Conservation (phyloP, 176 grass and related monocot species). For the Echinochloa phyllopogon region DNA sequence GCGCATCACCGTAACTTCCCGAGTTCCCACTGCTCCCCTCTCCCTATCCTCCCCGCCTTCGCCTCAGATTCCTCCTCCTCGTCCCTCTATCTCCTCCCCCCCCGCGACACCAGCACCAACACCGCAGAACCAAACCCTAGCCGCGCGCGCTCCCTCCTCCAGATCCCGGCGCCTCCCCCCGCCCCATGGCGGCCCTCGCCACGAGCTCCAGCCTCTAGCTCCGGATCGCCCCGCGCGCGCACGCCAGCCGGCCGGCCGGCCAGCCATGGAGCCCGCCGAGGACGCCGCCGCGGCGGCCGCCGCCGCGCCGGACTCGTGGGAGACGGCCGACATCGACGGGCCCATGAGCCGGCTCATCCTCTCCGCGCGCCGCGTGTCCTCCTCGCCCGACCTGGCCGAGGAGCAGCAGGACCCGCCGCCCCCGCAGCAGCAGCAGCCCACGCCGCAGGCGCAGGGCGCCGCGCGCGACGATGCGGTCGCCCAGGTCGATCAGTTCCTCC, state of each 20-base stretch:
- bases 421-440: not conserved
- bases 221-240: not conserved
- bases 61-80: constrained; percentile 28
- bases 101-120: not conserved
- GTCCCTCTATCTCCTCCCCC: not conserved
- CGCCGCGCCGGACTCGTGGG: constrained; percentile 82
- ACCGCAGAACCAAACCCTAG: constrained; percentile 40
- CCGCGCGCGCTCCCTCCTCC: not conserved
- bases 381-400: constrained; percentile 51
- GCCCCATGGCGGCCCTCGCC: constrained; percentile 14
- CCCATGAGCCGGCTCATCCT: constrained; percentile 74
- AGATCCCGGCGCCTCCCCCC: constrained; percentile 2
- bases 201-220: not conserved
- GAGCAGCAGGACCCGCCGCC: not conserved
- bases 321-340: constrained; percentile 87
- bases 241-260: too few relatives aligned
- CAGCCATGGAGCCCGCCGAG: constrained; percentile 39
- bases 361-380: constrained; percentile 45
- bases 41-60: constrained; percentile 13
- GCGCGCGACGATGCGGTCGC: constrained; percentile 41
- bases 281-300: constrained; percentile 30
- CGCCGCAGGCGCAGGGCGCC: not conserved
- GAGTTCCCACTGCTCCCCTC: not conserved
- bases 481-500: constrained; percentile 92
- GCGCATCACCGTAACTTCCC: not conserved